Base-by-base conservation (phyloP, 805 yeast species). In the Candida vaughaniae region DNA sequence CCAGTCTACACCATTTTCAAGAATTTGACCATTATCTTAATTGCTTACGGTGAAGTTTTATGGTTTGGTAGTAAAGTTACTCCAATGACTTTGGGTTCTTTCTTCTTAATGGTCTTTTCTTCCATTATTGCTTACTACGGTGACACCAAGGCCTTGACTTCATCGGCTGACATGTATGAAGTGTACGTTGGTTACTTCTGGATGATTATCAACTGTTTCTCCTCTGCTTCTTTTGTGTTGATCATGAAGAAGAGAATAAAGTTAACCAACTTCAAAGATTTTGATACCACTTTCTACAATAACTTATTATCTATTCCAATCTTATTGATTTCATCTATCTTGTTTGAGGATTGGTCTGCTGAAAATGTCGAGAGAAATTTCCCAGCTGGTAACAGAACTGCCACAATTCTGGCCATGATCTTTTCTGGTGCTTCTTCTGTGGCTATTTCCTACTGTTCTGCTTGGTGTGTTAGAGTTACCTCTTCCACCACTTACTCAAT, bases 401-500 rank as follows among this genome's bases (percentile, higher is more conserved):
- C 91, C 29, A 77, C 87, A 41, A 74, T 88, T 46, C 64, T 82
- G 30, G 82, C 88, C 52, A 90, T 93, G 96, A 55, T 93, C 46
- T 77, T 91, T 58, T 87, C 96, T 25, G 99, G 99, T 65, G 78
- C 86, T 51, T 83, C 95, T 30, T 84, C 97, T 22, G 95, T 93
- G 36, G 97, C 95, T 71, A 93, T 93, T 62, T 91, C 98, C 30
- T 93, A 93, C 78, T 88, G 96, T 67, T 89, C 98, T 9, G 99
- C 97, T 45, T 93, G 99, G 99, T 93, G 99, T 78, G 95, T 93
- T 49, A 87, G 99, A 72, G 98, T 93, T 47, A 93, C 99, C 29
- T 88, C 97, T 16, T 90, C 98, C 18, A 93, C 99, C 38, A 93
- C 99, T 38, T 93, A 93, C 73, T 88, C 96, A 37, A 93, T 93